phyloP scores from a whole-genome alignment of 345 rosid genomes.

The Salix suchowensis region DNA sequence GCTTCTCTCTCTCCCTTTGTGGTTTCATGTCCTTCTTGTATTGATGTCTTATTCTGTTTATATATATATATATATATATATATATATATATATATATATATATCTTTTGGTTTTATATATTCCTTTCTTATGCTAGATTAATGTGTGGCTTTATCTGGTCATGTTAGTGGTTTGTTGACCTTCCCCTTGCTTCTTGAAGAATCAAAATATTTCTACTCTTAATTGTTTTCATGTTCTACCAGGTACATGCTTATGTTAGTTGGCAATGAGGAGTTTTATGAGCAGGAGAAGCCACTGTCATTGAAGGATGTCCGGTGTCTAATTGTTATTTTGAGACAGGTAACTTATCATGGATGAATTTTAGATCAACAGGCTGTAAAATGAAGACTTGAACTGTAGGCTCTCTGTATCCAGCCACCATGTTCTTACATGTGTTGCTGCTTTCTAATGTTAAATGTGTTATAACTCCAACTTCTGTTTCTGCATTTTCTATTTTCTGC shows the following conservation, averaged over 20 bases:
- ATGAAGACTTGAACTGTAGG: neutral
- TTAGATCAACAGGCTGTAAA: neutral
- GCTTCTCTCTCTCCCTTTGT: slow-evolving; percentile 17
- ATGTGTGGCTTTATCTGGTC: neutral
- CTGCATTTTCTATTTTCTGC: slow-evolving; percentile 9
- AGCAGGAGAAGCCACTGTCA: slow-evolving; percentile 83
- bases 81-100: neutral
- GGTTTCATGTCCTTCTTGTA: neutral
- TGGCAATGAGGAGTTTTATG: slow-evolving; percentile 96
- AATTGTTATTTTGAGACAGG: slow-evolving; percentile 83
- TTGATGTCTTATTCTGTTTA: neutral
- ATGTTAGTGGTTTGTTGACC: neutral
- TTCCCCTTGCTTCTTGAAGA: neutral
- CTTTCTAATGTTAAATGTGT: neutral
- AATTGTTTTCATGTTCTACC: slow-evolving; percentile 31
- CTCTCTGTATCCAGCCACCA: neutral
- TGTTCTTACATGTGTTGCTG: neutral
- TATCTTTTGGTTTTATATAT: neutral
- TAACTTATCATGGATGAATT: slow-evolving; percentile 16
- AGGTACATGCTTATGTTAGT: slow-evolving; percentile 98
- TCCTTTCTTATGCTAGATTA: neutral
- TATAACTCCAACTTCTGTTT: neutral
- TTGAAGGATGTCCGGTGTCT: slow-evolving; percentile 71
- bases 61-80: neutral
- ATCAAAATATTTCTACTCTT: neutral